Evolutionary conservation across 2,329 filamentous ascomycete genomes (phyloP).

Genomic region (Tolypocladium capitatum): DNA sequence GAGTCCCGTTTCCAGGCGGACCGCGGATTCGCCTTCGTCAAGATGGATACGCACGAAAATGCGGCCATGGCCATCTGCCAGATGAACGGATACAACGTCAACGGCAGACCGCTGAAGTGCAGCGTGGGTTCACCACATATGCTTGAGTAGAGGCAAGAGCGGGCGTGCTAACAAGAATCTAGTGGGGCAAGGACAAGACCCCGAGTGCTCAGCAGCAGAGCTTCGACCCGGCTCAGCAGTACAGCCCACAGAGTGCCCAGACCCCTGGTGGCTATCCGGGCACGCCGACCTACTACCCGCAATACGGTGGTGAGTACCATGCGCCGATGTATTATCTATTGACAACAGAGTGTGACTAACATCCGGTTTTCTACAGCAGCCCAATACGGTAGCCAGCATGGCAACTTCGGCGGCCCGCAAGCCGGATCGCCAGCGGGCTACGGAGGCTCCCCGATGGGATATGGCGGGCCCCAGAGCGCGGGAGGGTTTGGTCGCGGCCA

Average conservation of each 20-base stretch:
- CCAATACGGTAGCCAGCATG: slow-evolving; percentile 52
- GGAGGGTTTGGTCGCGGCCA: slow-evolving; percentile 75
- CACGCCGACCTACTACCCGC: slow-evolving; percentile 81
- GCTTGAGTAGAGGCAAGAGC: neutral
- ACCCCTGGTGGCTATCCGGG: slow-evolving; percentile 60
- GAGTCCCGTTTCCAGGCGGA: slow-evolving; percentile 98
- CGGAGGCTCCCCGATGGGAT: slow-evolving; percentile 56
- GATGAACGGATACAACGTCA: slow-evolving; percentile 94
- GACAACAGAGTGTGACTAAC: slow-evolving; percentile 13
- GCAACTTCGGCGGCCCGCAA: slow-evolving; percentile 49
- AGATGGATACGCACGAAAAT: slow-evolving; percentile 98
- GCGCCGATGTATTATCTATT: slow-evolving; percentile 4
- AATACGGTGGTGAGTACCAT: slow-evolving; percentile 62
- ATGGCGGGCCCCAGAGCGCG: slow-evolving; percentile 60
- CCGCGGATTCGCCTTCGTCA: slow-evolving; percentile 95
- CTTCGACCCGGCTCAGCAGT: slow-evolving; percentile 64
- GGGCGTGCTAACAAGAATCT: slow-evolving; percentile 17
- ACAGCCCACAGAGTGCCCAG: slow-evolving; percentile 62
- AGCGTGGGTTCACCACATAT: slow-evolving; percentile 55
- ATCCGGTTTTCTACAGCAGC: slow-evolving; percentile 15
- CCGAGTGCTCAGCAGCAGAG: slow-evolving; percentile 49
- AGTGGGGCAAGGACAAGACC: slow-evolving; percentile 99
- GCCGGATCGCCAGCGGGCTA: slow-evolving; percentile 49
- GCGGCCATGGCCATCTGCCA: slow-evolving; percentile 98
- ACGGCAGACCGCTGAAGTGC: slow-evolving; percentile 93